These are phyloP conservation scores for Candida sithepensis DNA, from an alignment of 805 yeast genomes.

Conservation along the genomic window DNA sequence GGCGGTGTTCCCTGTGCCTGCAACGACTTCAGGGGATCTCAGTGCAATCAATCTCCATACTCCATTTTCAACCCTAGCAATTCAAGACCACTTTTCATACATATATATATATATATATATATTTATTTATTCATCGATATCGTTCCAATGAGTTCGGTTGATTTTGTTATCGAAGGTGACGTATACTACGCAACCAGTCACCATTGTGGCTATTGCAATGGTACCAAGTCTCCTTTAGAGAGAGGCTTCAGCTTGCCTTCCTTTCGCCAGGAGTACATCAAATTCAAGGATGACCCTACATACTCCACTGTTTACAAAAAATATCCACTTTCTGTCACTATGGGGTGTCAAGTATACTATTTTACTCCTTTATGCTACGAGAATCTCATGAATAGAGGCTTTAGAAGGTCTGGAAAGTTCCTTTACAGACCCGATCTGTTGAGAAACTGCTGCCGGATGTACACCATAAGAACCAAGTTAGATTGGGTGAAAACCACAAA, in stretches of 20 bases:
- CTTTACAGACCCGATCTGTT: conserved; percentile 56
- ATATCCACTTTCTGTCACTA: conserved; percentile 25
- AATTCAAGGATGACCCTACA: neutral
- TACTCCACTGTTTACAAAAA: conserved; percentile 4
- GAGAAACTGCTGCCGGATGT: conserved; percentile 74
- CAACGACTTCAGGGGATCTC: too few species aligned
- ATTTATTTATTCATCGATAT: neutral
- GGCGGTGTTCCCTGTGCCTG: too few species aligned
- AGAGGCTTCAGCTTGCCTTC: conserved; percentile 38
- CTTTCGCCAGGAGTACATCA: conserved; percentile 14
- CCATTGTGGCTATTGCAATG: conserved; percentile 71
- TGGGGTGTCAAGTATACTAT: conserved; percentile 20
- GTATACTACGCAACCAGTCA: conserved; percentile 1
- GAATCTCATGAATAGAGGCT: conserved; percentile 64
- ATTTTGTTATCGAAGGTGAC: conserved; percentile 1
- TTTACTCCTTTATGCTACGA: conserved; percentile 53
- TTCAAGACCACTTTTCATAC: too few species aligned
- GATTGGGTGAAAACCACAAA: conserved; percentile 46
- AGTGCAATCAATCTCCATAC: too few species aligned
- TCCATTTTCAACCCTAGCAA: too few species aligned
- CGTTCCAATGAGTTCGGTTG: neutral
- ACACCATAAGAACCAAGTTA: conserved; percentile 66
- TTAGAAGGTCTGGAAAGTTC: conserved; percentile 72
- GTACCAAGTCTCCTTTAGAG: conserved; percentile 30
- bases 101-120: too few species aligned